A percentile compares a stretch with the other conserved stretches of the same genome.
These are phyloP conservation scores for Nigrograna mackinnonii DNA, from an alignment of 2,329 filamentous ascomycete genomes.

Conservation along the genomic window DNA sequence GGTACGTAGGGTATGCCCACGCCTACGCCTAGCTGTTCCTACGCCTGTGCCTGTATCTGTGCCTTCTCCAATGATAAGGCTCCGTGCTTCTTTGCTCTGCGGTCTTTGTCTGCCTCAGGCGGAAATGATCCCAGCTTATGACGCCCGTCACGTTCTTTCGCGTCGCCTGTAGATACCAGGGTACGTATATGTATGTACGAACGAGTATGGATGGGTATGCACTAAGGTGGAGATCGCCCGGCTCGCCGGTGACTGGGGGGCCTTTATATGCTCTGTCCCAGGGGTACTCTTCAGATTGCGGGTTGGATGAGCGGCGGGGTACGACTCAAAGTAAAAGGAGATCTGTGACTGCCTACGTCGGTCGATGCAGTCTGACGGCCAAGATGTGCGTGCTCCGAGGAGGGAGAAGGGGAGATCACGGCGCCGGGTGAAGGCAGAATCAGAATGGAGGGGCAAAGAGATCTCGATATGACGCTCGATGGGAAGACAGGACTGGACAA, in stretches of 20 bases:
- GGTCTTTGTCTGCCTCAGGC: background rate
- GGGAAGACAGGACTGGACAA: too few relatives aligned
- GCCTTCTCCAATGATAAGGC: background rate
- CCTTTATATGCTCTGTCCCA: background rate
- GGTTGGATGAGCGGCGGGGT: background rate
- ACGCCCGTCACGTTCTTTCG: slow-evolving; percentile 24
- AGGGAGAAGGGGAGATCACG: too few relatives aligned
- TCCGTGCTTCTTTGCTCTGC: background rate
- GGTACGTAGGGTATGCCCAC: background rate
- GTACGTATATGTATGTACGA: too few relatives aligned
- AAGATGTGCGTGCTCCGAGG: too few relatives aligned
- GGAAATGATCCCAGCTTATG: slow-evolving; percentile 14
- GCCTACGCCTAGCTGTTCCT: background rate
- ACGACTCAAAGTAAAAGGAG: background rate
- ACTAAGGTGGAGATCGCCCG: slow-evolving; percentile 14
- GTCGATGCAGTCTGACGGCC: too few relatives aligned
- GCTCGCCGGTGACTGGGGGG: slow-evolving; percentile 4
- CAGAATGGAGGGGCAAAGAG: too few relatives aligned
- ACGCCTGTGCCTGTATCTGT: background rate
- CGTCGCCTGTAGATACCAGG: slow-evolving; percentile 20
- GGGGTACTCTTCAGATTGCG: background rate
- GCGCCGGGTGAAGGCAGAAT: too few relatives aligned
- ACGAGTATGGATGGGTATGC: too few relatives aligned
- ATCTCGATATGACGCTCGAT: too few relatives aligned
- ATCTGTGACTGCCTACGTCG: too few relatives aligned